phyloP scores from a whole-genome alignment of 441 rosid genomes.

The Jatropha podagrica region DNA sequence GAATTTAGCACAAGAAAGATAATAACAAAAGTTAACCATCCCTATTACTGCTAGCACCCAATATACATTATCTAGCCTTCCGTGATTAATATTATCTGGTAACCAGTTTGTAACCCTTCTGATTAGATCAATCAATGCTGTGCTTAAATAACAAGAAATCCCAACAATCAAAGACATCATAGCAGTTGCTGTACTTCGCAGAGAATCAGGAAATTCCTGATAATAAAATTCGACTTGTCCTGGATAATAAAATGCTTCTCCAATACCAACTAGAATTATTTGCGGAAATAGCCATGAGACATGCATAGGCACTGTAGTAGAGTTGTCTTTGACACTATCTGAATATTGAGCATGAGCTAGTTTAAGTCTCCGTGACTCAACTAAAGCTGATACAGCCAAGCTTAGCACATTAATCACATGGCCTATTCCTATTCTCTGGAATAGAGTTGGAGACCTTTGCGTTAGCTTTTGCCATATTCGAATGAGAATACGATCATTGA shows the following conservation, averaged over 20 bases:
- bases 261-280: constrained; percentile 48
- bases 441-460: constrained; percentile 32
- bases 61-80: constrained; percentile 37
- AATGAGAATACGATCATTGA: constrained; percentile 26
- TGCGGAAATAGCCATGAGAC: constrained; percentile 56
- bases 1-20: constrained; percentile 25
- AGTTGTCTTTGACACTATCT: background rate
- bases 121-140: constrained; percentile 22
- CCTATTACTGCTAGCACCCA: constrained; percentile 30
- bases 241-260: constrained; percentile 55
- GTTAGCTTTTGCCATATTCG: constrained; percentile 24
- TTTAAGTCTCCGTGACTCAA: constrained; percentile 48
- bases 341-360: constrained; percentile 20
- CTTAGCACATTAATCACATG: constrained; percentile 44
- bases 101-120: constrained; percentile 32
- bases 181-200: constrained; percentile 54
- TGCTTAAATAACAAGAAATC: constrained; percentile 45
- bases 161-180: constrained; percentile 45
- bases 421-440: constrained; percentile 53
- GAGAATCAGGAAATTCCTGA: constrained; percentile 58
- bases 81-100: constrained; percentile 31
- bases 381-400: constrained; percentile 49
- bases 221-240: constrained; percentile 55
- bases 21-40: constrained; percentile 33
- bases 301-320: constrained; percentile 37